Conservation (phyloP, 768 basidiomycete species). For the Termitomyces bulborhizus region DNA sequence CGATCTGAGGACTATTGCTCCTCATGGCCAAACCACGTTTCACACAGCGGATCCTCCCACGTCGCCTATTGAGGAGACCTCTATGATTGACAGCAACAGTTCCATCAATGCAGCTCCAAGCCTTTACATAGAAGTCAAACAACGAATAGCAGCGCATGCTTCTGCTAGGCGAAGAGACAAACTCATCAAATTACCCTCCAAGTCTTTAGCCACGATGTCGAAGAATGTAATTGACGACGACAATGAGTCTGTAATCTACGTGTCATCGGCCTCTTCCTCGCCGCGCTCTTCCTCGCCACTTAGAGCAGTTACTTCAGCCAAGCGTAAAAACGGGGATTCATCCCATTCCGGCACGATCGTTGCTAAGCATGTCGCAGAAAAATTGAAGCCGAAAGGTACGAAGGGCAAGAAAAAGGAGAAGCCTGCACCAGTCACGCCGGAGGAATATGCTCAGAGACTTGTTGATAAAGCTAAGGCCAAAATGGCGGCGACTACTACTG, state of each 20-base stretch:
- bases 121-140: slow-evolving; percentile 26
- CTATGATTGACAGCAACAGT: slow-evolving; percentile 1
- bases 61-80: slow-evolving; percentile 28
- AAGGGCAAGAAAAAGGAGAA: slow-evolving; percentile 33
- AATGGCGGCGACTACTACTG: slow-evolving; percentile 13
- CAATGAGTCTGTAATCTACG: slow-evolving; percentile 19
- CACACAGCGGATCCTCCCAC: slow-evolving; percentile 16
- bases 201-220: slow-evolving; percentile 3
- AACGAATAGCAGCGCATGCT: slow-evolving; percentile 27
- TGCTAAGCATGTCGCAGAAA: slow-evolving; percentile 9
- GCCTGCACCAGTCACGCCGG: slow-evolving; percentile 35
- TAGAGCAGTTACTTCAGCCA: slow-evolving; percentile 4
- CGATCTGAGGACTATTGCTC: slow-evolving; percentile 6
- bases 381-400: slow-evolving; percentile 17
- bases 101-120: slow-evolving; percentile 19
- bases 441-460: slow-evolving; percentile 48
- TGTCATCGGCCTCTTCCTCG: slow-evolving; percentile 29
- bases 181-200: slow-evolving; percentile 19
- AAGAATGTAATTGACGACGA: slow-evolving; percentile 17
- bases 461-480: slow-evolving; percentile 36
- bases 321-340: slow-evolving; percentile 2
- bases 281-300: slow-evolving; percentile 23
- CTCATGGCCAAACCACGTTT: background rate
- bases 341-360: background rate
- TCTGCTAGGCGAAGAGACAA: slow-evolving; percentile 22